A percentile compares a stretch with the other conserved stretches of the same genome.
phyloP scores from a whole-genome alignment of 805 yeast genomes.

The Priceomyces medius region DNA sequence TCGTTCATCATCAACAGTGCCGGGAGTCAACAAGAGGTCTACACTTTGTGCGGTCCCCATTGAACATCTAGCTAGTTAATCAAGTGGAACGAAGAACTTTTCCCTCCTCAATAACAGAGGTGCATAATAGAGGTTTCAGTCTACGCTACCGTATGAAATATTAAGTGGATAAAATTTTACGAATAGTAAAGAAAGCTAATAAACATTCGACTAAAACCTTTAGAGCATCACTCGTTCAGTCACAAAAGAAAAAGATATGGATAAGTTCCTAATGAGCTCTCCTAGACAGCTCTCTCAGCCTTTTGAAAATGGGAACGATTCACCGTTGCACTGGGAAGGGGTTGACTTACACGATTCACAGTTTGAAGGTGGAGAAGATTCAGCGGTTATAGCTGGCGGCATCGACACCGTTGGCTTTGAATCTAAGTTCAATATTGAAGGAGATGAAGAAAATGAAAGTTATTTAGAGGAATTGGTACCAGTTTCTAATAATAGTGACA shows the following conservation, averaged over 20 bases:
- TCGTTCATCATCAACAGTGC: not conserved
- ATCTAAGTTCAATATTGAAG: not conserved
- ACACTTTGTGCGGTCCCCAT: not conserved
- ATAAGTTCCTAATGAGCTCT: conserved; percentile 39
- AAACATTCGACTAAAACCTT: not conserved
- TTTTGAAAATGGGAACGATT: conserved; percentile 17
- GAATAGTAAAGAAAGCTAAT: not conserved
- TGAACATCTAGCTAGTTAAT: not conserved
- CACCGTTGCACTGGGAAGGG: conserved; percentile 8
- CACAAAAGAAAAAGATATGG: conserved; percentile 23
- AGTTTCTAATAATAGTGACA: conserved; percentile 13
- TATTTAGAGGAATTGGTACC: conserved; percentile 17
- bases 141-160: not conserved
- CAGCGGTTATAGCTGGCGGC: not conserved
- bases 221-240: not conserved
- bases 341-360: conserved; percentile 9
- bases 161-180: conserved; percentile 2
- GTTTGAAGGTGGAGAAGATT: conserved; percentile 1
- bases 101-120: not conserved
- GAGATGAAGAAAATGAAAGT: not conserved
- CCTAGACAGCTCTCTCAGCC: conserved; percentile 39
- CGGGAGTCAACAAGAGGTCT: not conserved
- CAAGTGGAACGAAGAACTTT: not conserved
- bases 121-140: not conserved
- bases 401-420: not conserved